Percentiles rank a stretch among this genome's conserved stretches.
Evolutionary conservation across 352 stramenopile genomes (phyloP).

Genomic region (Saprolegnia diclina): DNA sequence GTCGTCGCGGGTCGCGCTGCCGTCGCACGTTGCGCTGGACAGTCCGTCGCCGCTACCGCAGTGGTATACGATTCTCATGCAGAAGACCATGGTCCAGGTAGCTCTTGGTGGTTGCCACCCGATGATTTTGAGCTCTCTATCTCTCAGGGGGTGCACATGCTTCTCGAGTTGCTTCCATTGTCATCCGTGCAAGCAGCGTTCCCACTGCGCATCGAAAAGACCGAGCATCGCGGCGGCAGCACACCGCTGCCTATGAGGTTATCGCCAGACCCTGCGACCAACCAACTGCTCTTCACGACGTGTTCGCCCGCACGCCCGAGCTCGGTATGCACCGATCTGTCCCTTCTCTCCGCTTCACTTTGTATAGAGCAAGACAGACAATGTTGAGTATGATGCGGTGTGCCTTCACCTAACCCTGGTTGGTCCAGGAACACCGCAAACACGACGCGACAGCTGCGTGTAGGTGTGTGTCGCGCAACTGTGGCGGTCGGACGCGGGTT

Average conservation of each 20-base stretch:
- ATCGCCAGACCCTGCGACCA: not conserved
- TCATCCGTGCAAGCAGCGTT: not conserved
- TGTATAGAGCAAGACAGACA: not conserved
- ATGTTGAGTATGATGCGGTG: not conserved
- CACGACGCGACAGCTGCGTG: no score
- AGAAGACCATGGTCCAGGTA: conserved; percentile 16
- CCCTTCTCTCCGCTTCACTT: no score
- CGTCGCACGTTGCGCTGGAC: conserved; percentile 1
- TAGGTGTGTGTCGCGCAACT: not conserved
- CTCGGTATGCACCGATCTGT: no score
- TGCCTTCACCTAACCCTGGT: conserved; percentile 1
- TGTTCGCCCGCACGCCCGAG: not conserved
- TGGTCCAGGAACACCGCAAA: no score
- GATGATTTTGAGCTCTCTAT: no score
- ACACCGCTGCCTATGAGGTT: not conserved
- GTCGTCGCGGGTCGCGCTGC: no score
- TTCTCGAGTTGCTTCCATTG: not conserved
- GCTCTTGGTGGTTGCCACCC: no score
- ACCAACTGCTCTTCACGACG: not conserved
- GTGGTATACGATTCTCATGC: conserved; percentile 13
- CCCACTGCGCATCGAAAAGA: not conserved
- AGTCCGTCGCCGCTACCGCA: not conserved
- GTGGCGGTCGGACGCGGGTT: not conserved
- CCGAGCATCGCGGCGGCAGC: not conserved
- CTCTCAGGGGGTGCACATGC: conserved; percentile 6